Evolutionary conservation across 176 grass and related monocot species (phyloP).

Genomic region (Sorghum bicolor): Sorghum_bicolor_NCBIv3 NC_012878.2:4872001-4872500

Average conservation of each 20-base stretch:
- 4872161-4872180: not conserved
- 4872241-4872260: not conserved
- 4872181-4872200: not conserved
- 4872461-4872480: not conserved
- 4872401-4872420: not conserved
- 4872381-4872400: not conserved
- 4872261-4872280: slow-evolving; percentile 3
- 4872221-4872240: not conserved
- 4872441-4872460: not conserved
- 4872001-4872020: not conserved
- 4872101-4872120: not conserved
- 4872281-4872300: not conserved
- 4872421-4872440: not conserved
- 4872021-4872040: not conserved
- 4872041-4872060: not conserved
- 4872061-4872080: not conserved
- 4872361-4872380: not conserved
- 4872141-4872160: not conserved
- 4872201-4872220: not conserved
- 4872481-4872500: no score
- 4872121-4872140: not conserved
- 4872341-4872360: not conserved
- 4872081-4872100: not conserved
- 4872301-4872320: not conserved
- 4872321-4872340: not conserved